Evolutionary conservation across 2,329 filamentous ascomycete species (phyloP).

Genomic region (Fusarium neocosmosporiellum): DNA sequence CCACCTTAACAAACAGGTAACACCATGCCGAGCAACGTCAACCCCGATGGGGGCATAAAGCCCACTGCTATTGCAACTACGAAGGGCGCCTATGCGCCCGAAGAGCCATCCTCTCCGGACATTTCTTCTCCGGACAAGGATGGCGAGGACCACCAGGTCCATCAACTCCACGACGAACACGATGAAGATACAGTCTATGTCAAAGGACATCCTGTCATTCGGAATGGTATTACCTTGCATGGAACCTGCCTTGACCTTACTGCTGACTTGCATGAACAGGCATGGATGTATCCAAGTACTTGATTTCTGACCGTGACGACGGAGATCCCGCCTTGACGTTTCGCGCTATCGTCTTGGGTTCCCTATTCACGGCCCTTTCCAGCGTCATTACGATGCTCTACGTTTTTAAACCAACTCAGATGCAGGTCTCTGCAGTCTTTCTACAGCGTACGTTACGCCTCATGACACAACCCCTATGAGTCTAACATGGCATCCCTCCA

Average conservation of each 20-base stretch:
- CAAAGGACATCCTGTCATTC: background rate
- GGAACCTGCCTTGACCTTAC: background rate
- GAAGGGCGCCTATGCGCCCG: background rate
- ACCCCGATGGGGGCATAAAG: background rate
- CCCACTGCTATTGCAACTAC: background rate
- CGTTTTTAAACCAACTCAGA: background rate
- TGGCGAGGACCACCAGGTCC: background rate
- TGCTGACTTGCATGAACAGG: background rate
- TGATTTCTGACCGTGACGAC: constrained; percentile 34
- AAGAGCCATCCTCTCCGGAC: background rate
- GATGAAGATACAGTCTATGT: background rate
- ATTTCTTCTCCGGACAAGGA: background rate
- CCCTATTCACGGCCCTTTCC: constrained; percentile 22
- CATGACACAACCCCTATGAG: fast-evolving
- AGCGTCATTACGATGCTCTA: constrained; percentile 36
- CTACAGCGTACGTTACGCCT: background rate
- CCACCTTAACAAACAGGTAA: background rate
- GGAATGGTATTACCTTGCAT: background rate
- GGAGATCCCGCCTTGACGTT: constrained; percentile 36
- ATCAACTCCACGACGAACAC: background rate
- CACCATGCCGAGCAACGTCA: background rate
- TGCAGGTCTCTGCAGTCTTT: background rate
- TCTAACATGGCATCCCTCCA: background rate
- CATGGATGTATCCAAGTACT: constrained; percentile 32
- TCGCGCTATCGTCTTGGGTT: constrained; percentile 29